Evolutionary conservation across 139 green algal genomes (phyloP).

Genomic region (Tetradesmus obliquus): DNA sequence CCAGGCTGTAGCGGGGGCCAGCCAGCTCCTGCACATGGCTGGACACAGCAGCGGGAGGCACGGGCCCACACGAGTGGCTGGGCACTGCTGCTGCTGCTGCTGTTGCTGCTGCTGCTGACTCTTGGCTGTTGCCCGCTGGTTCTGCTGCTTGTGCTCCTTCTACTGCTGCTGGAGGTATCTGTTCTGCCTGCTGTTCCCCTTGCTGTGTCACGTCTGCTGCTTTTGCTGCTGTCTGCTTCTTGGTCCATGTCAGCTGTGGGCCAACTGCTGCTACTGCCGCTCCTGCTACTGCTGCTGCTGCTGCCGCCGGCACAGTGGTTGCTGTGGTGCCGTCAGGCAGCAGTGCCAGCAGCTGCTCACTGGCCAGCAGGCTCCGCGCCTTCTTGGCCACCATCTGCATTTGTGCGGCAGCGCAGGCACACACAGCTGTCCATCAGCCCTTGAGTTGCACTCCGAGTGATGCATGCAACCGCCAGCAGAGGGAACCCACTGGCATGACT

Average conservation of each 20-base stretch:
- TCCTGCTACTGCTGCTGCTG: not conserved
- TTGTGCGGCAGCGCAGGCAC: not conserved
- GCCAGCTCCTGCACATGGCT: slow-evolving; percentile 34
- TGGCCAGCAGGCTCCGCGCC: slow-evolving; percentile 16
- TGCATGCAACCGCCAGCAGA: not conserved
- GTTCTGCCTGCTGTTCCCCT: not conserved
- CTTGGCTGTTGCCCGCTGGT: not conserved
- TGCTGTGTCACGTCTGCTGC: not conserved
- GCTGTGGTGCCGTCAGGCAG: slow-evolving; percentile 32
- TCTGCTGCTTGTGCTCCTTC: not conserved
- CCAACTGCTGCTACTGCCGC: slow-evolving; percentile 19
- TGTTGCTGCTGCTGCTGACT: not conserved
- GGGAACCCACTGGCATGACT: too few relatives aligned
- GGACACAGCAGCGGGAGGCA: not conserved
- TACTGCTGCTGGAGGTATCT: not conserved
- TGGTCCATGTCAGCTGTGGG: not conserved
- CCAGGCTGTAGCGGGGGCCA: slow-evolving; percentile 67
- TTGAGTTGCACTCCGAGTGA: not conserved
- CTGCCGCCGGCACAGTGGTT: not conserved
- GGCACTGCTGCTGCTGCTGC: slow-evolving; percentile 16
- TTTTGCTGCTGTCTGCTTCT: not conserved
- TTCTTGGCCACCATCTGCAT: slow-evolving; percentile 34
- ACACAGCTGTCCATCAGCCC: not conserved
- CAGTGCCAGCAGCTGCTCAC: not conserved
- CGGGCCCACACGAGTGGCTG: not conserved